Conservation (phyloP, 176 grass and related monocot genomes). For the Bolboschoenus planiculmis region DNA sequence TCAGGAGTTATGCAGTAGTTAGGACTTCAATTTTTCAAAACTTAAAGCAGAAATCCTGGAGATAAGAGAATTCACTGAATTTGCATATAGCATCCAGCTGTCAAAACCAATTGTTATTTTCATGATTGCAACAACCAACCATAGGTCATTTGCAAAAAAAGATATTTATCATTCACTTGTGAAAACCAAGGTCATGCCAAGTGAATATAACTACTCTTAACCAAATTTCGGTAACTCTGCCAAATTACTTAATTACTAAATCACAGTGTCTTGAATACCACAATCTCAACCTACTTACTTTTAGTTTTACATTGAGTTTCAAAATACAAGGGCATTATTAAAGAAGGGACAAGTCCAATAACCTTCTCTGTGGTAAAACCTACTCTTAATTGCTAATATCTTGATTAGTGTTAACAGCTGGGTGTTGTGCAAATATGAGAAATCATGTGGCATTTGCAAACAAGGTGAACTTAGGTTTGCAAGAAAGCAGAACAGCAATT, state of each 20-base stretch:
- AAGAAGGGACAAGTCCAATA: not conserved
- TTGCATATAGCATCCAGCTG: not conserved
- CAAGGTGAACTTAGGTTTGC: not conserved
- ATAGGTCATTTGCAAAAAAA: not conserved
- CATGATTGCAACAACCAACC: not conserved
- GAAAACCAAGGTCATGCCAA: not conserved
- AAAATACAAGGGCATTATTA: not conserved
- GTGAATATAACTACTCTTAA: not conserved
- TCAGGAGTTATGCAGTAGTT: not conserved
- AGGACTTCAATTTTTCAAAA: not conserved
- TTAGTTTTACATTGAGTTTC: not conserved
- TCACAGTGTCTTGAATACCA: not conserved
- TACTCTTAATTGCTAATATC: not conserved
- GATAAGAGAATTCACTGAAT: conserved; percentile 1
- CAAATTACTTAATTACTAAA: not conserved
- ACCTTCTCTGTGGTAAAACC: not conserved
- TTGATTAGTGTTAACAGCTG: not conserved
- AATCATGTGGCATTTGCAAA: not conserved
- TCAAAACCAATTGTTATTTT: not conserved
- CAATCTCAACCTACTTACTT: not conserved
- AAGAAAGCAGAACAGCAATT: not conserved
- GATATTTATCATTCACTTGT: not conserved
- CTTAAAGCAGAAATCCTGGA: not conserved
- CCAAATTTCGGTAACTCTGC: not conserved
- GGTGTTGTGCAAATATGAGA: not conserved